Conservation (phyloP, 768 basidiomycete genomes). For the Cystofilobasidium capitatum region DNA sequence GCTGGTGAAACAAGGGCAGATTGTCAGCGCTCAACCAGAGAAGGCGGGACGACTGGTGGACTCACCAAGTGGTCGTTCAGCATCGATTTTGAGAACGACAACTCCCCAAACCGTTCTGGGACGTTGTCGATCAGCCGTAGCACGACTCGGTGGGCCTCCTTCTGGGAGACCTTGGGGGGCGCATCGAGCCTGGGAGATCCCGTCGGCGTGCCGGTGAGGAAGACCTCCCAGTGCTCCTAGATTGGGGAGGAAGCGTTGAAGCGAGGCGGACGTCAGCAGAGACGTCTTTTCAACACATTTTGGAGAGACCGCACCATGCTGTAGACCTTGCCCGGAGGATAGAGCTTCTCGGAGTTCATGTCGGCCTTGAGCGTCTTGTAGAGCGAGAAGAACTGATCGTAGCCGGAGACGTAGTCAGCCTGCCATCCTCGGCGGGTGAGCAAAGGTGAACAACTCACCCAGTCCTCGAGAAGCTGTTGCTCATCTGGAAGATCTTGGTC, state of each 20-base stretch:
- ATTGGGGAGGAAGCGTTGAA: neutral
- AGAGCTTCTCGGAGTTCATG: conserved; percentile 41
- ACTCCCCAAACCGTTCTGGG: conserved; percentile 29
- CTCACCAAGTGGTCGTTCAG: conserved; percentile 19
- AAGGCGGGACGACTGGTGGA: neutral
- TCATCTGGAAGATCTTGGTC: conserved; percentile 26
- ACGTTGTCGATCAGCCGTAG: conserved; percentile 32
- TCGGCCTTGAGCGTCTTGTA: conserved; percentile 40
- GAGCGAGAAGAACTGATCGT: conserved; percentile 28
- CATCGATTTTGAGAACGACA: conserved; percentile 21
- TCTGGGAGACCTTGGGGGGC: conserved; percentile 22
- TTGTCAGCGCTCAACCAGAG: neutral
- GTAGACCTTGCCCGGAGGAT: conserved; percentile 37
- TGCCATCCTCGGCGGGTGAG: neutral
- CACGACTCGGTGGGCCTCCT: conserved; percentile 30
- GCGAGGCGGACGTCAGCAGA: neutral
- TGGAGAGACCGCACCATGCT: conserved; percentile 32
- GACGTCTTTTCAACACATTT: neutral
- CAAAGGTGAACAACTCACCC: conserved; percentile 30
- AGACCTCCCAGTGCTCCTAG: conserved; percentile 33
- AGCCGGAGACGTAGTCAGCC: neutral
- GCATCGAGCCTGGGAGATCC: conserved; percentile 16
- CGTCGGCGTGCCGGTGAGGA: conserved; percentile 23
- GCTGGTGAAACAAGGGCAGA: neutral
- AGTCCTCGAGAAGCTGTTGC: conserved; percentile 34